Conservation (phyloP, 441 rosid genomes). For the Brassica balearica region DNA sequence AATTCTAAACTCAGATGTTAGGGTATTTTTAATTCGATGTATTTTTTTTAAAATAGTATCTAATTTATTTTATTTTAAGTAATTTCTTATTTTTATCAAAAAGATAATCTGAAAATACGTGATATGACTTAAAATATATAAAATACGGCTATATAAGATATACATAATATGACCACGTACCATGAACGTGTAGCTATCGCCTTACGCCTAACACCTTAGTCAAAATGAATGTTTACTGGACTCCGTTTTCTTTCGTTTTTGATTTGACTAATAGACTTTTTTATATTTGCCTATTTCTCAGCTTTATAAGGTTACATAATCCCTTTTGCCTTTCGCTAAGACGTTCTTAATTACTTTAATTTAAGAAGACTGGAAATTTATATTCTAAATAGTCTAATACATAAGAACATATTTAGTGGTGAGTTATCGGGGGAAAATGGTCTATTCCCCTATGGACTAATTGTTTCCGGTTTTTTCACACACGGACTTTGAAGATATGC, state of each 20-base stretch:
- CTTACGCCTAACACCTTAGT: conserved; percentile 59
- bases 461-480: no score
- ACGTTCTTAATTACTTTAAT: background rate
- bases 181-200: conserved; percentile 66
- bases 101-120: no score
- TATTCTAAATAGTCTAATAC: no score
- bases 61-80: no score
- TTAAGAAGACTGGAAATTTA: background rate
- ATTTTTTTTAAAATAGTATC: no score
- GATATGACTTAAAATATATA: background rate
- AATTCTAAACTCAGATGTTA: no score
- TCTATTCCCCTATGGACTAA: no score
- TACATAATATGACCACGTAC: conserved; percentile 49
- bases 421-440: no score
- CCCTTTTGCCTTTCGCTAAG: background rate
- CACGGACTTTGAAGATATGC: no score
- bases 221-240: conserved; percentile 39
- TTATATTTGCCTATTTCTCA: conserved; percentile 2
- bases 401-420: no score
- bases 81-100: no score
- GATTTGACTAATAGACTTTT: conserved; percentile 30
- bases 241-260: conserved; percentile 28
- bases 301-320: background rate
- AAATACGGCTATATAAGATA: background rate
- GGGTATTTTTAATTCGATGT: no score